Evolutionary conservation across 345 rosid species (phyloP), one percentile per base, ranked within the genome.

Genomic region (Mercurialis annua): DNA sequence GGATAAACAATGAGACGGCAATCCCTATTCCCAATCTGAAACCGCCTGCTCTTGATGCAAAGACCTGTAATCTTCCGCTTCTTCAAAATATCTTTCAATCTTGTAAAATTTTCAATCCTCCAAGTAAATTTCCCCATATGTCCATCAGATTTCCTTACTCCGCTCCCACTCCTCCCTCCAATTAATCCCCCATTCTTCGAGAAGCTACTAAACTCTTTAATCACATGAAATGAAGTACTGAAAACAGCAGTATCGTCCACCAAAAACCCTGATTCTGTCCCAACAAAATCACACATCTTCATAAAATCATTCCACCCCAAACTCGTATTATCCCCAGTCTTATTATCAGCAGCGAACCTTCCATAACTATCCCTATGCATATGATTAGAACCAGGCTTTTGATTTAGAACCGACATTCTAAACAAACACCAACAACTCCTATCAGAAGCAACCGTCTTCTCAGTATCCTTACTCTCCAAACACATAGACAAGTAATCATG

Each of bases 401-500:
- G 99, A 64, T 91, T 94, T 85, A 94, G 76, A 49, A 86, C 90
- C 0, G 99, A 95, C 97, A 95, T 95, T 72, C 99, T 79, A 79
- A 95, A 95, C 74, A 95, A 84, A 79, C 99, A 95, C 99, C 99
- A 95, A 73, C 99, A 95, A 67, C 97, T 92, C 77, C 98, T 81
- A 62, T 95, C 99, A 0, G 85, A 82, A 16, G 78, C 75, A 42
- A 67, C 57, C 0, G 85, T 75, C 85, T 92, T 92, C 67, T 92
- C 98, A 0, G 93, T 89, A 50, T 87, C 96, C 83, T 90, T 92
- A 76, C 97, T 92, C 87, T 92, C 99, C 89, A 95, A 76, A 75
- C 97, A 95, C 98, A 95, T 92, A 0, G 99, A 95, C 47, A 95
- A 63, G 66, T 88, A 86, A 50, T 95, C 99, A 6, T 79, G 90